A percentile compares a stretch with the other conserved stretches of the same genome.
These are phyloP conservation scores for Babesia divergens DNA, from an alignment of 169 alveolate species.

Conservation along the genomic window DNA sequence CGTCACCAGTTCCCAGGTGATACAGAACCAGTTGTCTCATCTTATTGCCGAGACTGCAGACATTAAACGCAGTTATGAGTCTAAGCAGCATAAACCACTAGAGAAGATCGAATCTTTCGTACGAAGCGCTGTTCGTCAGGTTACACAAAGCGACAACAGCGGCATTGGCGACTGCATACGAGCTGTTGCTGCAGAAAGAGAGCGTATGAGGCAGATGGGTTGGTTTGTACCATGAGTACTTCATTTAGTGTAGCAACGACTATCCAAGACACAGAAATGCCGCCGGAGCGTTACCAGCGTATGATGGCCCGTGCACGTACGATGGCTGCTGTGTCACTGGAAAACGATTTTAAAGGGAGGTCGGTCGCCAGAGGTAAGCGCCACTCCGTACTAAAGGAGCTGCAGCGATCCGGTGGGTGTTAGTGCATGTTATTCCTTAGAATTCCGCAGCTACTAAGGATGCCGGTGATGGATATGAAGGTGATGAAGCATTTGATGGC, in stretches of 20 bases:
- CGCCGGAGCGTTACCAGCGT: constrained; percentile 12
- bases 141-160: constrained; percentile 29
- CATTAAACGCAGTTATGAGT: background rate
- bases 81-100: background rate
- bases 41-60: constrained; percentile 19
- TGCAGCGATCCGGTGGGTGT: background rate
- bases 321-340: constrained; percentile 41
- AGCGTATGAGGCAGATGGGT: constrained; percentile 38
- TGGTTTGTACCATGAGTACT: background rate
- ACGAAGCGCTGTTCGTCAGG: constrained; percentile 47
- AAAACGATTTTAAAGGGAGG: constrained; percentile 5
- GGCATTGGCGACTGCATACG: constrained; percentile 55
- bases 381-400: background rate
- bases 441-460: background rate
- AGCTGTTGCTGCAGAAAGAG: constrained; percentile 55
- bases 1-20: background rate
- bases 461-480: background rate
- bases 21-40: background rate
- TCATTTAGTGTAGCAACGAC: background rate
- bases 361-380: too few species aligned
- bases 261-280: background rate
- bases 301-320: constrained; percentile 55
- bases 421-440: background rate
- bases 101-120: constrained; percentile 17
- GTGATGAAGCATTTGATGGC: background rate